Evolutionary conservation across 371 early-diverging fungal genomes (phyloP), one percentile per base, ranked within the genome.

Genomic region (Mucor racemosus): DNA sequence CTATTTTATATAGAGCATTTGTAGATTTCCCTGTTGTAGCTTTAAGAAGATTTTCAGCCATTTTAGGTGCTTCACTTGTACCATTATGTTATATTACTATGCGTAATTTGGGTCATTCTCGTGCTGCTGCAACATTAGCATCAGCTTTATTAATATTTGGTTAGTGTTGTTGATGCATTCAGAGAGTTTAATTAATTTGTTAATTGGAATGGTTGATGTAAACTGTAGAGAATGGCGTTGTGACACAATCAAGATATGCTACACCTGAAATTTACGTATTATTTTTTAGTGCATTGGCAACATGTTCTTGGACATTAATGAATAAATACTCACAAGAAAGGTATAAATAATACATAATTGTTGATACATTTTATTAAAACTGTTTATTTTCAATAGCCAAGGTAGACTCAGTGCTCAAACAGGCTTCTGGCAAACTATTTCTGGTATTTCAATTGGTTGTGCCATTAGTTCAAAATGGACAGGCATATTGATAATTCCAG

Each of bases 391-490:
- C 0, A 5, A 44, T 42, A 38, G 17, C 6, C n/a, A 67, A 15
- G 42, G 57, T 1, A 8, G n/a, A 8, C 38, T 36, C 34, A 38
- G 8, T 15, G 79, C 64, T 9, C 73, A 73, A 58, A 85, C 90
- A 87, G 84, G 87, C 76, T 54, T 75, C 35, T 92, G 90, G 89
- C 77, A 91, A 53, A 58, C 78, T 15, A 50, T 81, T 36, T 89
- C 92, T 5, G 93, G 93, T 4, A 13, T 88, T 17, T 67, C 62
- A 54, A 61, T 75, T 21, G 76, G 76, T 4, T 65, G 69, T 65
- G 65, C 72, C 1, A 58, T 72, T 44, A 76, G 76, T 56, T 42
- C 67, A 6, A 77, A 76, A 64, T 79, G 78, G 79, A 75, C 74
- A 48, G 79, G 78, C 6, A 7, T 60, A 1, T 41, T 73, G 14